A percentile compares a stretch with the other conserved stretches of the same genome.
phyloP scores from a whole-genome alignment of 2,329 filamentous ascomycete genomes.

The Fusarium devonianum region DNA sequence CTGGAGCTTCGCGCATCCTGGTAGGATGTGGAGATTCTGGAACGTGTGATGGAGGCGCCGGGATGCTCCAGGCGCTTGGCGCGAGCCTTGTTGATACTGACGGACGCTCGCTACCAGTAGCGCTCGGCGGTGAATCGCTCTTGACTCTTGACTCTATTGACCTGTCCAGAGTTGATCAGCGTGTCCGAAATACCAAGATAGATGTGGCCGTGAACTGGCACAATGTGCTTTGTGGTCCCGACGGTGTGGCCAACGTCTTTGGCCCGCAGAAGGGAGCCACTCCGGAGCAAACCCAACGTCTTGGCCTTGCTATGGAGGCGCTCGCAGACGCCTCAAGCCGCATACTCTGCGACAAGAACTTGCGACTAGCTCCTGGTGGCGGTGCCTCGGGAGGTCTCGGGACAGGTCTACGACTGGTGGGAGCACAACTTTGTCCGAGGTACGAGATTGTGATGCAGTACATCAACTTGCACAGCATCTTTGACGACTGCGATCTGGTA shows the following conservation, averaged over 20 bases:
- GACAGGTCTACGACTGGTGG: constrained; percentile 57
- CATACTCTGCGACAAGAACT: constrained; percentile 45
- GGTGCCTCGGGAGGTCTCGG: constrained; percentile 62
- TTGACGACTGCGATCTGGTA: constrained; percentile 57
- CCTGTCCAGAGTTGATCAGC: constrained; percentile 47
- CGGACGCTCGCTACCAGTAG: constrained; percentile 48
- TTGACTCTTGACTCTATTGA: constrained; percentile 49
- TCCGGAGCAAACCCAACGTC: constrained; percentile 49
- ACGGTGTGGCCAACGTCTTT: constrained; percentile 58
- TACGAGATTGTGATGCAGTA: constrained; percentile 60
- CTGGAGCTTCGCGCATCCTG: constrained; percentile 54
- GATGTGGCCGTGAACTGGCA: constrained; percentile 61
- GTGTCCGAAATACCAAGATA: constrained; percentile 44
- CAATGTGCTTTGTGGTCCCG: constrained; percentile 57
- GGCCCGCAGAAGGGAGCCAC: constrained; percentile 61
- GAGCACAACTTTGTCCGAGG: constrained; percentile 54
- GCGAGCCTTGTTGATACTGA: constrained; percentile 51
- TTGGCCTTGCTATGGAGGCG: constrained; percentile 52
- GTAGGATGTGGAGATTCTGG: constrained; percentile 63
- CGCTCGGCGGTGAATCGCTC: constrained; percentile 52
- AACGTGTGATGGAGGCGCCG: constrained; percentile 60
- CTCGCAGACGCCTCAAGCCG: constrained; percentile 48
- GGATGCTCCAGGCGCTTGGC: constrained; percentile 62
- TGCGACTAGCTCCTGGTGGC: constrained; percentile 52
- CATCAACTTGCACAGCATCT: constrained; percentile 54